Percentiles rank a stretch among this genome's conserved stretches.
Evolutionary conservation across 2,329 filamentous ascomycete genomes (phyloP).

Genomic region (Pyricularia grisea): DNA sequence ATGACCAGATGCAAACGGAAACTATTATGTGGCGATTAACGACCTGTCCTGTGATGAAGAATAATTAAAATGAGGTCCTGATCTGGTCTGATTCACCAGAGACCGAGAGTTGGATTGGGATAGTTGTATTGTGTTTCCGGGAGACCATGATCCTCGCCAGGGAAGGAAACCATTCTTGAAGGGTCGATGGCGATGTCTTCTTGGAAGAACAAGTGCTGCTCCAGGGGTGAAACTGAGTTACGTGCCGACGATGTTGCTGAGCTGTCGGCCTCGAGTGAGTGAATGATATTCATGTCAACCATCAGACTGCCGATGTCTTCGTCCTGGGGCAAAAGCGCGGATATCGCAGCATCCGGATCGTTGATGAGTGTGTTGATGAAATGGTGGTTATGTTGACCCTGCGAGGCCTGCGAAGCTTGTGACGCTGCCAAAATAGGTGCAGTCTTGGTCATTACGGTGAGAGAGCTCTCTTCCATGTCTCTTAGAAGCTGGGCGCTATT

Average conservation of each 20-base stretch:
- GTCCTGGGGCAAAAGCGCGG: not conserved
- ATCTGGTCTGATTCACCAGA: not conserved
- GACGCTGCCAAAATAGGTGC: not conserved
- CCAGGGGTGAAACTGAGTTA: not conserved
- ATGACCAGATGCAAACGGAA: not conserved
- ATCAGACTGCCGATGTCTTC: not conserved
- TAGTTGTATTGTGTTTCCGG: not conserved
- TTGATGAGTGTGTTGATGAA: not conserved
- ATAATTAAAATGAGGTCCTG: not conserved
- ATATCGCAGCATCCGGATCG: not conserved
- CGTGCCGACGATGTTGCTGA: not conserved
- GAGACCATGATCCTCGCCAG: not conserved
- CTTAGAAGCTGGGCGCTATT: slow-evolving; percentile 1
- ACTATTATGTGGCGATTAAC: not conserved
- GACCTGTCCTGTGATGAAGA: not conserved
- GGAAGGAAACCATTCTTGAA: not conserved
- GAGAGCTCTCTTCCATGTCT: slow-evolving; percentile 3
- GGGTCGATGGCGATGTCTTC: not conserved
- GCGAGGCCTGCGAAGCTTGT: not conserved
- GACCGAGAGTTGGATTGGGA: not conserved
- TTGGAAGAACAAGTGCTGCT: not conserved
- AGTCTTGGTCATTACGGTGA: slow-evolving; percentile 2
- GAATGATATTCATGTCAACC: not conserved
- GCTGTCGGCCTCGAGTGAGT: not conserved
- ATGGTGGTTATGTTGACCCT: not conserved